phyloP scores from a whole-genome alignment of 179 eudicot species.

The Beta lomatogona region DNA sequence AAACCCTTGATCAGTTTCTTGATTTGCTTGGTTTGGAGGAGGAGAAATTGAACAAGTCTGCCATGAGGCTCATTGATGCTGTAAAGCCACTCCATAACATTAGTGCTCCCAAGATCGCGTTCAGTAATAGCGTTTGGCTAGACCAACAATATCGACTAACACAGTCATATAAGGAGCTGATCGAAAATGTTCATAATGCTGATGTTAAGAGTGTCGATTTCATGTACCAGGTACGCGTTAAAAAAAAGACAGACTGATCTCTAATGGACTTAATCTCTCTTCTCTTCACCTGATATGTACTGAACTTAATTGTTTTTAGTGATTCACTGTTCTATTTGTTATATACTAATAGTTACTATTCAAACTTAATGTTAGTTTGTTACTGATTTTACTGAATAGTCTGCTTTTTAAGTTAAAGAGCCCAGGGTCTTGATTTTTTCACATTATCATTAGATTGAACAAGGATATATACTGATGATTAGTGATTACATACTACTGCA shows the following conservation, averaged over 20 bases:
- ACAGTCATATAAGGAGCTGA: neutral
- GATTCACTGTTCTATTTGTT: no score
- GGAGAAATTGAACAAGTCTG: conserved; percentile 13
- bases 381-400: no score
- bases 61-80: conserved; percentile 11
- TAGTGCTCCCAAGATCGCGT: neutral
- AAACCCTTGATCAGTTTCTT: conserved; percentile 16
- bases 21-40: conserved; percentile 9
- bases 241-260: no score
- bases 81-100: neutral
- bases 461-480: neutral
- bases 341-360: no score
- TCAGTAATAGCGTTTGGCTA: conserved; percentile 19
- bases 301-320: no score
- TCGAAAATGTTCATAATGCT: conserved; percentile 11
- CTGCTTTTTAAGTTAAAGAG: no score
- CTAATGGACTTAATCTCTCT: no score
- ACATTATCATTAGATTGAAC: no score
- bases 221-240: conserved; percentile 6
- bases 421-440: no score
- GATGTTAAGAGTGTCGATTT: conserved; percentile 25
- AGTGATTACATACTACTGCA: neutral
- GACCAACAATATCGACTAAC: conserved; percentile 17
- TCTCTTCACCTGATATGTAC: no score
- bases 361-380: no score